phyloP scores from a whole-genome alignment of 163 green algal genomes.

The Trebouxia gelatinosa region DNA sequence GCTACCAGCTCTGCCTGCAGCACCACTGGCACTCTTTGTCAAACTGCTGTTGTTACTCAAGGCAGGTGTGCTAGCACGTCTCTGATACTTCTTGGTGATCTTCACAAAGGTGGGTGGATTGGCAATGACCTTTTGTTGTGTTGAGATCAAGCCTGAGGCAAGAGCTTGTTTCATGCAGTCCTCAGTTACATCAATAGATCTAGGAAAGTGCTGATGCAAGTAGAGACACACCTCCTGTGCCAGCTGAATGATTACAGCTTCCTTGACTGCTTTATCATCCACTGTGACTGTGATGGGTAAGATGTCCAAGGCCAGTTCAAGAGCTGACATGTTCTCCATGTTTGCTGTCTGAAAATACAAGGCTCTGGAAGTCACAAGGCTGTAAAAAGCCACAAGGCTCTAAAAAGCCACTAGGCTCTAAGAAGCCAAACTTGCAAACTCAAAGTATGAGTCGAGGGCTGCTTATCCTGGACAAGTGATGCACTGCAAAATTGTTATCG shows the following conservation, averaged over 20 bases:
- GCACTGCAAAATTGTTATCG: slow-evolving; percentile 1
- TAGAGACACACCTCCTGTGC: background rate
- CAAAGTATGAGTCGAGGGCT: background rate
- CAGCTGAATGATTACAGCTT: slow-evolving; percentile 1
- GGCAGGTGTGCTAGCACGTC: no score
- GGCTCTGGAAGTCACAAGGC: background rate
- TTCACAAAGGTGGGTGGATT: background rate
- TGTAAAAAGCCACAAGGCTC: background rate
- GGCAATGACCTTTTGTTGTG: background rate
- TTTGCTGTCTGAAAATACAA: background rate
- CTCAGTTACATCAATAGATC: slow-evolving; percentile 1
- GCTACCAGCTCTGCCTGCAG: background rate
- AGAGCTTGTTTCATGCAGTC: background rate
- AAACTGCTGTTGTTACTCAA: no score
- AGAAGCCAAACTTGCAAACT: background rate
- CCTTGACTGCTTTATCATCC: background rate
- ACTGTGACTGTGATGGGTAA: background rate
- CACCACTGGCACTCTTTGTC: slow-evolving; percentile 7
- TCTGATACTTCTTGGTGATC: no score
- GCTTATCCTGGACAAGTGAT: background rate
- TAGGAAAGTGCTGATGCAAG: background rate
- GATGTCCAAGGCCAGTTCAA: background rate
- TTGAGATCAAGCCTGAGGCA: background rate
- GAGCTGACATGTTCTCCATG: background rate
- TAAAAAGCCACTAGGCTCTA: slow-evolving; percentile 1